Base-by-base conservation (phyloP, 106 monocot species). In the Phalaenopsis equestris region DNA sequence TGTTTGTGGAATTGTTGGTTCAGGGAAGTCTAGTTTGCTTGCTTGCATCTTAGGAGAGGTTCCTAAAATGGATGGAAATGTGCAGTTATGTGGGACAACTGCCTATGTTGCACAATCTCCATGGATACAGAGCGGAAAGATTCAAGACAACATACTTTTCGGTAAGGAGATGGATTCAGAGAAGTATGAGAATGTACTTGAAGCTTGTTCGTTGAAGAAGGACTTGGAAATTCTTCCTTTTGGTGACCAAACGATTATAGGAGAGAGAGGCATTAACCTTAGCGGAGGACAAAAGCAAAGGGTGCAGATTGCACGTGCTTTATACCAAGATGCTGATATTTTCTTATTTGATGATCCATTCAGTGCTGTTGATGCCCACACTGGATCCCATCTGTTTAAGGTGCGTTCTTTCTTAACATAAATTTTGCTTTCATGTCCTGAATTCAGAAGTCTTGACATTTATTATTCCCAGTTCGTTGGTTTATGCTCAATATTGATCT, bases 221-320 rank as follows among this genome's bases (percentile, higher is more conserved):
- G 96, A 97, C 65, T 82, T 97, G 75, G 90, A 97, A 82, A 90
- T 94, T 61, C 74, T 97, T 19, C 88, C 96, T 1, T 89, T 89
- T 79, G 92, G 92, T 2, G 96, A 97, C 74, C 87, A 90, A 81
- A 94, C 96, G 0, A 77, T 90, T 1, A 90, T 97, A 14, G 96
- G 96, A 17, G 96, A 97, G 77, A 88, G 94, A 79, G 96, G 96
- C 14, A 97, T 97, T 77, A 94, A 97, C 79, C 46, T 97, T 79
- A 97, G 96, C 80, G 96, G 96, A 7, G 96, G 94, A 14, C 96
- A 97, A 83, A 97, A 97, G 83, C 96, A 97, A 56, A 90, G 96
- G 67, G 82, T 97, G 5, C 92, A 97, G 78, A 94, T 97, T 76
- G 96, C 96, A 15, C 90, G 96, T 9, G 96, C 96, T 73, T 70